Evolutionary conservation across 306 rosid genomes (phyloP), one percentile per base, ranked within the genome.

Genomic region (apple (Malus domestica)): DNA sequence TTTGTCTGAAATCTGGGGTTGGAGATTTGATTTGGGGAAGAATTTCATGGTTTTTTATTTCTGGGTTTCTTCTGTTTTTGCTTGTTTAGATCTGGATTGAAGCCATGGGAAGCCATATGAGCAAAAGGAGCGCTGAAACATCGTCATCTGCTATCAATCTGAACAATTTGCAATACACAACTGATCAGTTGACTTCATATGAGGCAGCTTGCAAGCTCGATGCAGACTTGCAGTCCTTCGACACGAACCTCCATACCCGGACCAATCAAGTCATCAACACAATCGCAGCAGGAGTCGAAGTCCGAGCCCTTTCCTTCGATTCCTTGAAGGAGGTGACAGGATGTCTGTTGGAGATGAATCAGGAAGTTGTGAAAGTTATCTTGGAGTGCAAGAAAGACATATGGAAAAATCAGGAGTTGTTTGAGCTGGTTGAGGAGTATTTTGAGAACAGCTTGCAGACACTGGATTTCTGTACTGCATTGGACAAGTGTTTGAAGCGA

Each of bases 361-460:
- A 94, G 72, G 98, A 94, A 70, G 97, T 94, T 72, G 97, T 94
- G 3, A 92, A 85, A 45, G 95, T 94, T 4, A 92, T 94, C 82
- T 82, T 94, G 79, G 95, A 89, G 38, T 94, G 96, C 90, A 94
- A 94, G 90, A 87, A 90, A 81, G 98, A 94, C 54, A 92, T 94
- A 73, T 94, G 98, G 98, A 92, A 90, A 73, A 90, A 87, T 76
- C 91, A 86, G 16, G 98, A 94, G 25, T 61, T 92, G 81, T 94
- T 92, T 59, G 98, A 94, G 51, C 86, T 94, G 1, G 96, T 94
- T 2, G 98, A 94, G 62, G 98, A 94, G 67, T 94, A 94, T 82
- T 94, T 94, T 69, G 95, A 94, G 79, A 94, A 90, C 45, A 94
- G 98, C 78, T 87, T 94, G 68, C 90, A 90, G 74, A 90, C 97